phyloP scores from a whole-genome alignment of 2,329 filamentous ascomycete genomes.

The Cladosporium cucumerinum region DNA sequence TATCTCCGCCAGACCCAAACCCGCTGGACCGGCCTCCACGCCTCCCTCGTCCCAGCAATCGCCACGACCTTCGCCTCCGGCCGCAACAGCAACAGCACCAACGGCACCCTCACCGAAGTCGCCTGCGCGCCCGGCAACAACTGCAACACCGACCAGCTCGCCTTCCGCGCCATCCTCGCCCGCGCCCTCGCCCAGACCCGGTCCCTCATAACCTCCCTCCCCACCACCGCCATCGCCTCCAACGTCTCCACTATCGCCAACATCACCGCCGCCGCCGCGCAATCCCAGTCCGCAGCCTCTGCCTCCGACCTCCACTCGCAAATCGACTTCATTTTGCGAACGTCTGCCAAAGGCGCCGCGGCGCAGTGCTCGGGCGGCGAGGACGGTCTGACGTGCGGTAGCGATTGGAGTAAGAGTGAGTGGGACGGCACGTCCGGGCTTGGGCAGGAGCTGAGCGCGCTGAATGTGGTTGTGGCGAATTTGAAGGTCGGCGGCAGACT shows the following conservation, averaged over 20 bases:
- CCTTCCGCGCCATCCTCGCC: constrained; percentile 68
- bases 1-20: background rate
- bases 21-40: constrained; percentile 25
- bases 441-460: constrained; percentile 53
- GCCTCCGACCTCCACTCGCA: background rate
- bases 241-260: constrained; percentile 28
- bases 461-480: constrained; percentile 48
- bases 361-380: constrained; percentile 50
- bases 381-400: constrained; percentile 39
- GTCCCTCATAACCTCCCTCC: constrained; percentile 13
- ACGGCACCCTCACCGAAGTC: constrained; percentile 61
- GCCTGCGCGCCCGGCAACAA: constrained; percentile 58
- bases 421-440: constrained; percentile 48
- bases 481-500: constrained; percentile 24
- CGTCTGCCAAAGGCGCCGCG: constrained; percentile 54
- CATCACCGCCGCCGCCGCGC: constrained; percentile 26
- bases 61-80: constrained; percentile 49
- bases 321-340: constrained; percentile 23
- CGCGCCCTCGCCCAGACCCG: constrained; percentile 34
- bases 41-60: constrained; percentile 14
- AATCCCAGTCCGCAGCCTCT: constrained; percentile 21
- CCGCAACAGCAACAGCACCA: constrained; percentile 37
- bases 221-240: constrained; percentile 23
- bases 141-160: constrained; percentile 69
- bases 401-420: constrained; percentile 37